These are phyloP conservation scores for Filosporella fistucella DNA, from an alignment of 495 filamentous ascomycete species.

Conservation along the genomic window DNA sequence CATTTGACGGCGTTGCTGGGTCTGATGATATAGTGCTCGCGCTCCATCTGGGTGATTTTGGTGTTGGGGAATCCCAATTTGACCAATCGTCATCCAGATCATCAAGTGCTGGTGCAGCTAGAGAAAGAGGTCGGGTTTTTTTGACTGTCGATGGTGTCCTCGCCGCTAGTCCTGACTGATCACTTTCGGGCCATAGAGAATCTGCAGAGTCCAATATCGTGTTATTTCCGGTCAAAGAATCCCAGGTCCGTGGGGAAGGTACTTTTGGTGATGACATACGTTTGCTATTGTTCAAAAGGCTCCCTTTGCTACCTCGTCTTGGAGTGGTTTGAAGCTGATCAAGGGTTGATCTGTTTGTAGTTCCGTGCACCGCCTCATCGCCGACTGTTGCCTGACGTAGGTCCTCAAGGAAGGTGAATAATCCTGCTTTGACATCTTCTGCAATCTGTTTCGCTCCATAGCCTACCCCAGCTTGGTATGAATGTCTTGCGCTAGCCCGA, in stretches of 20 bases:
- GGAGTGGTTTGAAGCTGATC: slow-evolving; percentile 27
- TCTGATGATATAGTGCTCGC: slow-evolving; percentile 32
- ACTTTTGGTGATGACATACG: slow-evolving; percentile 32
- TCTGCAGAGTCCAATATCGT: slow-evolving; percentile 31
- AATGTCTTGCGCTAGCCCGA: slow-evolving; percentile 16
- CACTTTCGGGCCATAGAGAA: slow-evolving; percentile 13
- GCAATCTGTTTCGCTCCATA: slow-evolving; percentile 71
- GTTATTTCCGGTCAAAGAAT: slow-evolving; percentile 28
- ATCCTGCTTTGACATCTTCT: slow-evolving; percentile 78
- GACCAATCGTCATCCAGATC: slow-evolving; percentile 70
- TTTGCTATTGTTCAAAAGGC: slow-evolving; percentile 31
- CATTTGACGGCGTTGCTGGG: slow-evolving; percentile 41
- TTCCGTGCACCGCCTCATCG: slow-evolving; percentile 73
- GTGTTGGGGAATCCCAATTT: slow-evolving; percentile 60
- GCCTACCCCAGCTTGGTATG: slow-evolving; percentile 21
- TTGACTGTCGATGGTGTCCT: slow-evolving; percentile 1
- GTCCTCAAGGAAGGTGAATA: slow-evolving; percentile 98
- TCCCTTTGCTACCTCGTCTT: slow-evolving; percentile 31
- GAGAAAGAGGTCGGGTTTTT: slow-evolving; percentile 25
- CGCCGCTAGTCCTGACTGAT: not conserved
- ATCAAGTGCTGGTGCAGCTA: slow-evolving; percentile 26
- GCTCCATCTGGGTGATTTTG: slow-evolving; percentile 44
- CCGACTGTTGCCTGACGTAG: slow-evolving; percentile 91
- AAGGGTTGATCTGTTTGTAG: slow-evolving; percentile 35
- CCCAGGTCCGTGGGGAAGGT: slow-evolving; percentile 23